Base-by-base conservation (phyloP, 139 green algal genomes). In the Chlorella sorokiniana region DNA sequence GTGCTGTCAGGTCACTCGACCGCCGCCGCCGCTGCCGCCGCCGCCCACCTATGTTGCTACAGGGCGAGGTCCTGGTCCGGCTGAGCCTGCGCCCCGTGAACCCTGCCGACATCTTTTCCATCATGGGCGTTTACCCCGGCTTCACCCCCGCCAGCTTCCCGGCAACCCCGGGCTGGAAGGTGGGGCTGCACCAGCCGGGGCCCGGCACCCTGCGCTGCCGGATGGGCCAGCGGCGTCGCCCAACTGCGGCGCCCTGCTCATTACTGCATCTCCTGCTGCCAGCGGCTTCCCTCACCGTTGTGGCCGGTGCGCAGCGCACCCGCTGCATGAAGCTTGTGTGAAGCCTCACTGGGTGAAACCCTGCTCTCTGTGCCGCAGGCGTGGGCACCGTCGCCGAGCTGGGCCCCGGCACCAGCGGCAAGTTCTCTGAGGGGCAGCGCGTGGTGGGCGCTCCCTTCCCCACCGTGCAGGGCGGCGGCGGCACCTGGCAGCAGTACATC, bases 401-500 rank as follows among this genome's bases (percentile, higher is more conserved):
- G 44, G 84, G 86, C 27, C 76, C 79, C 1, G 68, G 72, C 48
- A 42, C 65, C n/a, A 79, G 35, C n/a, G n/a, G n/a, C 33, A 81
- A 78, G 14, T 87, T 88, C 16, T 54, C 76, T 8, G 35, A 56
- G 11, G 90, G 90, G 0, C 80, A 91, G 72, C 76, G 90, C 0
- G 86, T 91, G 14, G 83, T 90, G 35, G 81, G 80, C 11, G 64
- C 75, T 0, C 69, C 78, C 20, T 93, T 83, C 74, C 63, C 31
- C 37, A 37, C 45, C 4, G 35, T 86, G 3, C 8, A 76, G 40
- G 29, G 45, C n/a, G 87, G 87, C 48, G 61, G 65, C 31, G 90
- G 90, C 51, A 90, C 85, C 0, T 93, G 87, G 83, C 81, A 89
- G 76, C 71, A 91, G 79, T 89, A 86, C 68, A 29, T 85, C 22